Evolutionary conservation across 768 basidiomycete genomes (phyloP).

Genomic region (Leucosporidium yakuticum): DNA sequence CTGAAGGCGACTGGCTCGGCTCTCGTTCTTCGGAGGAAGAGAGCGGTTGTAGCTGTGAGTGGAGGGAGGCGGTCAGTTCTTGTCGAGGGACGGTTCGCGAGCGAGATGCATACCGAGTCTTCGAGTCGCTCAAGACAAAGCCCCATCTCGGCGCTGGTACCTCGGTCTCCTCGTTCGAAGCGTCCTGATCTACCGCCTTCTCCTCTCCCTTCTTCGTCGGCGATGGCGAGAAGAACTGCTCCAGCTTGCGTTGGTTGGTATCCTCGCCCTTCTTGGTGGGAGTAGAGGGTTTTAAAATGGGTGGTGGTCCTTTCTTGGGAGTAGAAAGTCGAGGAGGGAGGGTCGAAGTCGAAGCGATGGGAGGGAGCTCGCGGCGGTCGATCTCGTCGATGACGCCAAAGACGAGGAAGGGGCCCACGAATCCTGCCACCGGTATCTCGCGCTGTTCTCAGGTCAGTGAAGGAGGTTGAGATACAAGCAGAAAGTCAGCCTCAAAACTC

Average conservation of each 20-base stretch:
- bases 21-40: slow-evolving; percentile 58
- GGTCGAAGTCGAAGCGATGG: slow-evolving; percentile 2
- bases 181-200: not conserved
- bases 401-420: slow-evolving; percentile 60
- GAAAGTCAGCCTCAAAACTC: not conserved
- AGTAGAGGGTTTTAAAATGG: not conserved
- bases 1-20: slow-evolving; percentile 59
- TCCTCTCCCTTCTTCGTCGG: slow-evolving; percentile 11
- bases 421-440: slow-evolving; percentile 77
- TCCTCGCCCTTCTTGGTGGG: slow-evolving; percentile 25
- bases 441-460: no score
- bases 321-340: not conserved
- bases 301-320: not conserved
- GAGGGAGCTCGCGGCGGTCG: slow-evolving; percentile 44
- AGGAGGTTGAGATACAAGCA: no score
- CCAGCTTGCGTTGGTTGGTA: slow-evolving; percentile 46
- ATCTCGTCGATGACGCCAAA: slow-evolving; percentile 61
- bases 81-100: no score
- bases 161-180: not conserved
- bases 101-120: slow-evolving; percentile 53
- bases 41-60: slow-evolving; percentile 37
- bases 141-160: slow-evolving; percentile 3
- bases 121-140: slow-evolving; percentile 53
- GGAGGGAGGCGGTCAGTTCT: no score
- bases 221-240: slow-evolving; percentile 22